Percentiles rank a stretch among this genome's conserved stretches.
phyloP scores from a whole-genome alignment of 2,329 filamentous ascomycete species.

The Nothopassalora personata region DNA sequence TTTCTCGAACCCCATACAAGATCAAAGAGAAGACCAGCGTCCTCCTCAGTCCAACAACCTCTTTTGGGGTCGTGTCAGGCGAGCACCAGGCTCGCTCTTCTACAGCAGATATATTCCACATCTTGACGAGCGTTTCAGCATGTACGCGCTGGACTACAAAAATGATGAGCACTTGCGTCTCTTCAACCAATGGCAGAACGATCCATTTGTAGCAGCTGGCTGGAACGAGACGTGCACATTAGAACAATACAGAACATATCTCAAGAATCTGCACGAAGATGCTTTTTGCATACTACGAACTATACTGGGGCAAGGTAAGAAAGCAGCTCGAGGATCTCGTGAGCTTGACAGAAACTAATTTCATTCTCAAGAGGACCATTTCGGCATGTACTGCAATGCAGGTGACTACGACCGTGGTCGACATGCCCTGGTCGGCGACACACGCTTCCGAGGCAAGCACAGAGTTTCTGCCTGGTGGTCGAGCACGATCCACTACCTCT shows the following conservation, averaged over 20 bases:
- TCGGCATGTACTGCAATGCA: conserved; percentile 54
- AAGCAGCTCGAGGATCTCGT: neutral
- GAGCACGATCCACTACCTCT: conserved; percentile 54
- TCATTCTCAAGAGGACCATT: conserved; percentile 45
- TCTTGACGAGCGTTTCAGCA: conserved; percentile 69
- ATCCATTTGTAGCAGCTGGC: conserved; percentile 71
- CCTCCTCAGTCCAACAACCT: conserved; percentile 31
- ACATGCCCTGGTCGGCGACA: conserved; percentile 56
- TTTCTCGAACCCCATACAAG: conserved; percentile 24
- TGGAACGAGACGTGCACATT: conserved; percentile 76
- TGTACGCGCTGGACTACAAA: conserved; percentile 65
- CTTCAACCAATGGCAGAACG: conserved; percentile 79
- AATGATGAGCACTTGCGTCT: conserved; percentile 60
- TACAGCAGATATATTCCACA: conserved; percentile 78
- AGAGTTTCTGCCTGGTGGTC: conserved; percentile 56
- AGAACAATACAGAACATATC: conserved; percentile 68
- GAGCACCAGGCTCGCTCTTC: conserved; percentile 56
- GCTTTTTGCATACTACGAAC: conserved; percentile 71
- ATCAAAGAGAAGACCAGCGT: conserved; percentile 18
- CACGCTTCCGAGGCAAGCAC: conserved; percentile 50
- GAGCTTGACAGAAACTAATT: neutral
- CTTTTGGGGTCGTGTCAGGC: conserved; percentile 42
- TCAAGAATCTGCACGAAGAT: conserved; percentile 63
- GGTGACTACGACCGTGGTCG: conserved; percentile 55
- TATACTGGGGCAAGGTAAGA: conserved; percentile 65